These are phyloP conservation scores for Colletotrichum sp. DNA, from an alignment of 2,329 filamentous ascomycete species.

Conservation along the genomic window DNA sequence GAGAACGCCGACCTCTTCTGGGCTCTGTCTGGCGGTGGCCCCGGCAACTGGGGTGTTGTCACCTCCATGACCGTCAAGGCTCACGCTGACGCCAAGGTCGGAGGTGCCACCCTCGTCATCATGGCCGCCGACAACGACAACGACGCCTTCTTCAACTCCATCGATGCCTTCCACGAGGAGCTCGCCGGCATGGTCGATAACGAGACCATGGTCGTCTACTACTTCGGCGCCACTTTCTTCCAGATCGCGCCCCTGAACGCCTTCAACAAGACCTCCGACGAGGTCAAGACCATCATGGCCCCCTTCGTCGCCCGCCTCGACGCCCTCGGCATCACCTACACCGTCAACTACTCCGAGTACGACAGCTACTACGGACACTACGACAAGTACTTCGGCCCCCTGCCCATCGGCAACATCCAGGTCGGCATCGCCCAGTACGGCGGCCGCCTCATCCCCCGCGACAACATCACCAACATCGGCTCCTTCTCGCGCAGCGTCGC, in stretches of 20 bases:
- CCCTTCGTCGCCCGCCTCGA: constrained; percentile 48
- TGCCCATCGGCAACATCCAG: constrained; percentile 47
- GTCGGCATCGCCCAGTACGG: constrained; percentile 44
- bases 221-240: constrained; percentile 52
- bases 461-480: constrained; percentile 22
- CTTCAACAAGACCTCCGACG: constrained; percentile 45
- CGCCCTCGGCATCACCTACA: constrained; percentile 33
- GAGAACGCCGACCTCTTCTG: constrained; percentile 53
- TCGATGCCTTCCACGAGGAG: constrained; percentile 32
- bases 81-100: constrained; percentile 36
- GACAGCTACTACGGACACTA: constrained; percentile 47
- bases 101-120: constrained; percentile 34
- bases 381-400: constrained; percentile 40
- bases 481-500: constrained; percentile 20
- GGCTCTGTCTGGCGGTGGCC: constrained; percentile 53
- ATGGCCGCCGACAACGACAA: constrained; percentile 30
- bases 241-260: constrained; percentile 50
- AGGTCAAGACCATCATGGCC: constrained; percentile 47
- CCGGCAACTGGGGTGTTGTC: constrained; percentile 46
- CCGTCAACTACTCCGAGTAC: constrained; percentile 25
- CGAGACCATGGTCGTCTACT: constrained; percentile 55
- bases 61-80: constrained; percentile 40
- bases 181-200: constrained; percentile 53
- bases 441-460: constrained; percentile 26
- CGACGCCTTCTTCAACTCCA: constrained; percentile 36